These are phyloP conservation scores for Psidium guajava DNA, from an alignment of 345 rosid species.

Conservation along the genomic window DNA sequence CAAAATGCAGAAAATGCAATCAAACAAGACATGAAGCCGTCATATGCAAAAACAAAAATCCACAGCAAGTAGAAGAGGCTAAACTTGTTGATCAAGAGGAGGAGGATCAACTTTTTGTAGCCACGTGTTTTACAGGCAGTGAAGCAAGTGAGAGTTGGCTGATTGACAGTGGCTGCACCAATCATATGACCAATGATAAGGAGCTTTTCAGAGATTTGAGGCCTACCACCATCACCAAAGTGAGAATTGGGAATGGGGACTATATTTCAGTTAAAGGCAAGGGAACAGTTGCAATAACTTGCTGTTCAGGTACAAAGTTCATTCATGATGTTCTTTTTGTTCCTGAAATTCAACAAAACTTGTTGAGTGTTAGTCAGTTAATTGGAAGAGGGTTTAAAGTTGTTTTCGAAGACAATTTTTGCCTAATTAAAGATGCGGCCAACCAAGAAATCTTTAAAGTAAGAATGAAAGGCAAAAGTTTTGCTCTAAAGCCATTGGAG, in stretches of 20 bases:
- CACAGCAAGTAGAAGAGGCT: too few species aligned
- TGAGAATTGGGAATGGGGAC: neutral
- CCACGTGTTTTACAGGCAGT: neutral
- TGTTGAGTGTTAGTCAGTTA: neutral
- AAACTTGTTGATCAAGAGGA: too few species aligned
- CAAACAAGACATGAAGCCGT: too few species aligned
- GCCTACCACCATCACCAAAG: neutral
- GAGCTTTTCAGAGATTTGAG: neutral
- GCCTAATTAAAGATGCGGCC: too few species aligned
- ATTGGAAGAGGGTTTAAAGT: neutral
- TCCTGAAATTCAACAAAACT: neutral
- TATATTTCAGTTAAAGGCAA: neutral
- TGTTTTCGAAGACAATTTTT: too few species aligned
- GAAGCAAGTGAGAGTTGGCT: neutral
- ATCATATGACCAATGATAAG: neutral
- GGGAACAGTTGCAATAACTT: neutral
- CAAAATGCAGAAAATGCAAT: too few species aligned
- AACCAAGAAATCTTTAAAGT: too few species aligned
- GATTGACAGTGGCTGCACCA: neutral
- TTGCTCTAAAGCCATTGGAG: too few species aligned
- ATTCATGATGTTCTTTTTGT: neutral
- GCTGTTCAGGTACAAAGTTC: neutral
- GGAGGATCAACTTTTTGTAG: neutral
- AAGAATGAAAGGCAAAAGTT: too few species aligned
- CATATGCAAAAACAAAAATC: too few species aligned